Conservation (phyloP, 2,329 filamentous ascomycete genomes). For the Fusarium sp. region DNA sequence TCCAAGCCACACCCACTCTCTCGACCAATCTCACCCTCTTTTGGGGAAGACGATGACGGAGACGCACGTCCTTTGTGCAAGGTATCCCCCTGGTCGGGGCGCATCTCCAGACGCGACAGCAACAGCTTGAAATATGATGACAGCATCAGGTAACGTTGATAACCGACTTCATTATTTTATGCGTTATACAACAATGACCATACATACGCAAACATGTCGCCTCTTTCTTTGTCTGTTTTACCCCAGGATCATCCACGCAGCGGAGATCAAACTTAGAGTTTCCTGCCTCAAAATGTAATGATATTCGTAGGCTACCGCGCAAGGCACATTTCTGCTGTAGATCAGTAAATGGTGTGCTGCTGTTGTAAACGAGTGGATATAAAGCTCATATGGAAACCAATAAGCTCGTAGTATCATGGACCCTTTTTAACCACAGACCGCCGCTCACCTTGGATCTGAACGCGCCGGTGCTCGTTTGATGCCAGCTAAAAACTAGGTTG, state of each 20-base stretch:
- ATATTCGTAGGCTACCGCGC: not conserved
- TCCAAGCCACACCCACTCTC: slow-evolving; percentile 6
- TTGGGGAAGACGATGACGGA: slow-evolving; percentile 19
- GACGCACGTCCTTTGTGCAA: slow-evolving; percentile 8
- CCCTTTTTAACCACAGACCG: slow-evolving; percentile 20
- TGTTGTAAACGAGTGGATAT: slow-evolving; percentile 19
- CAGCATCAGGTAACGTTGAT: slow-evolving; percentile 9
- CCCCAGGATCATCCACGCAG: not conserved
- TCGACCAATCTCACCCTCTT: slow-evolving; percentile 6
- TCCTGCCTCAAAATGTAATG: not conserved
- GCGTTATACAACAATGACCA: not conserved
- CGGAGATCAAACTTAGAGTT: slow-evolving; percentile 4
- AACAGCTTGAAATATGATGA: slow-evolving; percentile 18
- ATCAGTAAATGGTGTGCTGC: slow-evolving; percentile 36
- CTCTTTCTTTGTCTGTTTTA: not conserved
- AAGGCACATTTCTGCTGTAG: slow-evolving; percentile 25
- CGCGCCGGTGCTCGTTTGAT: slow-evolving; percentile 3
- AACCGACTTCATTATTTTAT: not conserved
- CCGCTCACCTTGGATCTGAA: slow-evolving; percentile 6
- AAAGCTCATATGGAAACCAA: slow-evolving; percentile 12
- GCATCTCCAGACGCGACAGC: slow-evolving; percentile 2
- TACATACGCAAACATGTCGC: not conserved
- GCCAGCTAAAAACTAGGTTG: slow-evolving; percentile 14
- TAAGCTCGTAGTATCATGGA: not conserved
- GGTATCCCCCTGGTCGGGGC: slow-evolving; percentile 13